Percentiles rank a stretch among this genome's conserved stretches.
These are phyloP conservation scores for Moricandia moricandioides DNA, from an alignment of 345 rosid genomes.

Conservation along the genomic window DNA sequence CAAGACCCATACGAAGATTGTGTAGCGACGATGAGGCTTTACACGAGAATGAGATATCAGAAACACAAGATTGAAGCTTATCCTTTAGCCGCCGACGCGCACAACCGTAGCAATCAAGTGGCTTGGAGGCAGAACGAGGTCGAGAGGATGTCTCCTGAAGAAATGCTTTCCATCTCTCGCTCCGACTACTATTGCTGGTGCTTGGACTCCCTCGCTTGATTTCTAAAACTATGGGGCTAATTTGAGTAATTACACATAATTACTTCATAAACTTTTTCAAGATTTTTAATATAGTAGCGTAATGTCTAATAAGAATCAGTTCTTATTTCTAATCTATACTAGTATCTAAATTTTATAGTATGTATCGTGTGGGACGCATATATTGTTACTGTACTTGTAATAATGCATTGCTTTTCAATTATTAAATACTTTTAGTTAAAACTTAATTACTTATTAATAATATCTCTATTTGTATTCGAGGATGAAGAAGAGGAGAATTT, in stretches of 20 bases:
- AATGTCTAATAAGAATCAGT: slow-evolving; percentile 7
- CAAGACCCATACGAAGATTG: slow-evolving; percentile 88
- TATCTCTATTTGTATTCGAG: too few relatives aligned
- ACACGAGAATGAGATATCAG: slow-evolving; percentile 78
- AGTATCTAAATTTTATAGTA: not conserved
- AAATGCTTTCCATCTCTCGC: slow-evolving; percentile 62
- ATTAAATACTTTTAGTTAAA: not conserved
- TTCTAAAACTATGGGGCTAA: not conserved
- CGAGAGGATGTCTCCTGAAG: slow-evolving; percentile 77
- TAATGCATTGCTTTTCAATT: not conserved
- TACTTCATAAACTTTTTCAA: not conserved
- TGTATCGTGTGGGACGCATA: not conserved
- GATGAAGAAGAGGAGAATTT: too few relatives aligned
- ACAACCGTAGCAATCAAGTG: slow-evolving; percentile 65
- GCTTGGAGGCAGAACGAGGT: slow-evolving; percentile 79
- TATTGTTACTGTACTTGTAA: not conserved
- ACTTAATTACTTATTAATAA: not conserved
- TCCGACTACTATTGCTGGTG: slow-evolving; percentile 96
- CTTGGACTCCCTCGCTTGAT: slow-evolving; percentile 50
- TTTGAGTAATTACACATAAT: not conserved
- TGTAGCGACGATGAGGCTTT: slow-evolving; percentile 87
- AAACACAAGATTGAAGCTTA: slow-evolving; percentile 53
- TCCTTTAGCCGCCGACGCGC: slow-evolving; percentile 74
- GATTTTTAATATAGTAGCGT: not conserved
- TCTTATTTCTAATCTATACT: not conserved